phyloP scores from a whole-genome alignment of 177 flowering plant species.

The Vitis hybrid region DNA sequence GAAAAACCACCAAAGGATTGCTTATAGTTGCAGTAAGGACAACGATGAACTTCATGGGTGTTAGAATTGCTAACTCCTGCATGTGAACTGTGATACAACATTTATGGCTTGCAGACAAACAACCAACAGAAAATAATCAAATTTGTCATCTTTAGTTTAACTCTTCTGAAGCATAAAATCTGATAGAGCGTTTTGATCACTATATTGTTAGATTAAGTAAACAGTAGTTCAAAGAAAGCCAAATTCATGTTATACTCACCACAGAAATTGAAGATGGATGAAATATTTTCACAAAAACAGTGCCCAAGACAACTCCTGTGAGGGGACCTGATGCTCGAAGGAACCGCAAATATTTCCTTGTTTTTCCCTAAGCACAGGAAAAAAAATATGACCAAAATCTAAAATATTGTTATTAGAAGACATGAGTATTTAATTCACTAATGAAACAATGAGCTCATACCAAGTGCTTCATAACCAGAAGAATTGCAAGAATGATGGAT shows the following conservation, averaged over 20 bases:
- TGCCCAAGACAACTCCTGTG: constrained; percentile 84
- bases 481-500: constrained; percentile 63
- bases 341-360: constrained; percentile 68
- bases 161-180: not conserved
- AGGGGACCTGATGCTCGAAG: constrained; percentile 91
- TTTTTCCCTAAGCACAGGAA: constrained; percentile 62
- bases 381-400: constrained; percentile 7
- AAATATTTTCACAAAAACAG: constrained; percentile 72
- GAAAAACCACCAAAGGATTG: no score
- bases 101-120: no score
- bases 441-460: constrained; percentile 36
- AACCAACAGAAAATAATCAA: no score
- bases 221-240: not conserved
- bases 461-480: constrained; percentile 88
- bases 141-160: no score
- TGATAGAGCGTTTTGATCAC: not conserved
- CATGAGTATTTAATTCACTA: not conserved
- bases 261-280: constrained; percentile 83
- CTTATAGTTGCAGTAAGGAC: no score
- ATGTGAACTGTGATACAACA: no score
- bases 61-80: no score
- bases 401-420: not conserved
- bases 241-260: constrained; percentile 50
- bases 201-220: not conserved
- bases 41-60: no score